Conservation (phyloP, 192 early-diverging fungal genomes). For the Phlyctochytrium arcticum region DNA sequence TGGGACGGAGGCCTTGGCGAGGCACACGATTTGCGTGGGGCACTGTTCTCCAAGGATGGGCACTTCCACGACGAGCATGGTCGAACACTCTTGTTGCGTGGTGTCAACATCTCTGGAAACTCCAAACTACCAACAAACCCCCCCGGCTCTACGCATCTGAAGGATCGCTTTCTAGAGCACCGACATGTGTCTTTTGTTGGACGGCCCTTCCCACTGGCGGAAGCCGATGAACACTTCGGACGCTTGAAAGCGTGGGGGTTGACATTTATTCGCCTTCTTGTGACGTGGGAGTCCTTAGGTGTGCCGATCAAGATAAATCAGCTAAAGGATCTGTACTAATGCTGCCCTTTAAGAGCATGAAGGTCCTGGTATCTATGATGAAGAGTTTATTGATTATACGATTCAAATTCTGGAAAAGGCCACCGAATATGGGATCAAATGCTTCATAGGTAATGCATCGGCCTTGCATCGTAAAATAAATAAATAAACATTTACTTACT, state of each 20-base stretch:
- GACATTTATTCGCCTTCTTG: constrained; percentile 71
- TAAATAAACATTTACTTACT: not conserved
- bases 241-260: constrained; percentile 73
- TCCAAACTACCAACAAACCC: constrained; percentile 72
- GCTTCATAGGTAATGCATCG: constrained; percentile 55
- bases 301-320: not conserved
- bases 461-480: not conserved
- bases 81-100: constrained; percentile 45
- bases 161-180: constrained; percentile 66
- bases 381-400: constrained; percentile 76
- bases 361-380: constrained; percentile 80
- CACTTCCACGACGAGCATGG: constrained; percentile 37
- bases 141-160: constrained; percentile 60
- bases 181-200: constrained; percentile 72
- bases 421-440: constrained; percentile 71
- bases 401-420: constrained; percentile 60
- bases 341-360: constrained; percentile 51
- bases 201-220: constrained; percentile 69
- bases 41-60: not conserved
- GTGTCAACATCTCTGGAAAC: constrained; percentile 75
- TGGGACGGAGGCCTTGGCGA: too few relatives aligned
- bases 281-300: constrained; percentile 76
- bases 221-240: constrained; percentile 71
- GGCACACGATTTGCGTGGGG: constrained; percentile 13
- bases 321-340: not conserved